Evolutionary conservation across 306 rosid genomes (phyloP), one percentile per base, ranked within the genome.

Genomic region (Malus domestica): DNA sequence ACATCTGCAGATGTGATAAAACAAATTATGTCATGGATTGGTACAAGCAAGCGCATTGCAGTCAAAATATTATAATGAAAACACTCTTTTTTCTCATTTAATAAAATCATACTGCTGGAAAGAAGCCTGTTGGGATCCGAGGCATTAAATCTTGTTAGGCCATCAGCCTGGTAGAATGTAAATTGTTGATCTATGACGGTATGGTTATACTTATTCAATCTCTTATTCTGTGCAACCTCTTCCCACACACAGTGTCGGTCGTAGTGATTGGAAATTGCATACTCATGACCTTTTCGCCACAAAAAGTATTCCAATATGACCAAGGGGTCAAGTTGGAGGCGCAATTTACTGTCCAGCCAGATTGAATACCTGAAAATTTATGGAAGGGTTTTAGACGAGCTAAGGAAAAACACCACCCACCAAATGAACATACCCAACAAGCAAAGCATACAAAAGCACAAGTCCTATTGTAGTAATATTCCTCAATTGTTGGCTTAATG

Each of bases 311-410:
- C 99, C 91, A 90, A 82, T 80, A 95, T 88, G 73, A 86, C 93
- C 42, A 92, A 72, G 74, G 99, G 97, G 76, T 95, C 99, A 76
- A 86, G 87, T 86, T 90, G 97, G 72, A 95, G 93, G 8, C 97
- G 90, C 70, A 92, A 87, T 83, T 95, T 95, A 88, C 97, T 92
- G 76, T 95, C 99, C 88, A 95, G 75, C 99, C 99, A 95, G 78
- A 95, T 95, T 3, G 99, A 84, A 86, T 90, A 95, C 87, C 98
- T 95, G 89, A 80, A 66, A 69, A 66, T 20, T 19, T 63, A 63
- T 51, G 64, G n/a, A 54, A 32, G 15, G 73, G 6, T 32, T 3
- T 73, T 30, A 61, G 71, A 42, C 32, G 57, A 72, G 65, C 68
- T 68, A 20, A 61, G 27, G 10, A 14, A 16, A 14, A 29, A 14